A percentile compares a stretch with the other conserved stretches of the same genome.
phyloP scores from a whole-genome alignment of 2,329 filamentous ascomycete genomes.

The Westerdykella aurantiaca region DNA sequence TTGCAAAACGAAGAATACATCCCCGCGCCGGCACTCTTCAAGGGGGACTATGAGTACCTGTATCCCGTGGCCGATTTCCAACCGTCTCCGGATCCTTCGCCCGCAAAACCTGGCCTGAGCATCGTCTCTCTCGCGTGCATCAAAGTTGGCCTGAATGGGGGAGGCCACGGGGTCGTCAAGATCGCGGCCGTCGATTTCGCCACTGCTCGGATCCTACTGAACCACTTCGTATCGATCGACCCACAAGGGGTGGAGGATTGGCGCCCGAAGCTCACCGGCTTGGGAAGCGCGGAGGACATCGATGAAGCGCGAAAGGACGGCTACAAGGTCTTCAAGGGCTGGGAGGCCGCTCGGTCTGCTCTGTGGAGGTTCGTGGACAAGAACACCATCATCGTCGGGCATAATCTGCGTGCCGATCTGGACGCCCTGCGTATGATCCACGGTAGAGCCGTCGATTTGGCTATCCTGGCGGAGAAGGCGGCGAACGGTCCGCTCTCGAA shows the following conservation, averaged over 20 bases:
- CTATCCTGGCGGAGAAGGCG: conserved; percentile 29
- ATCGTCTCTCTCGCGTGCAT: conserved; percentile 25
- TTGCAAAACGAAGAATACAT: conserved; percentile 24
- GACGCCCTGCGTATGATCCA: conserved; percentile 33
- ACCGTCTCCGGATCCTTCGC: conserved; percentile 12
- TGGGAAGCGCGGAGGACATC: conserved; percentile 19
- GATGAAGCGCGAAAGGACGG: conserved; percentile 20
- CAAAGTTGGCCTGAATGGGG: conserved; percentile 21
- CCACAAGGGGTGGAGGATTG: conserved; percentile 19
- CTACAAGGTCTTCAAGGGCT: conserved; percentile 31
- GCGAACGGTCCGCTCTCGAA: conserved; percentile 28
- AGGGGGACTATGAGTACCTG: conserved; percentile 12
- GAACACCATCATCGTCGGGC: conserved; percentile 31
- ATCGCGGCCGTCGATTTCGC: conserved; percentile 29
- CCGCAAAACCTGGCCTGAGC: conserved; percentile 9
- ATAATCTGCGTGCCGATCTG: conserved; percentile 29
- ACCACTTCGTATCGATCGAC: conserved; percentile 27
- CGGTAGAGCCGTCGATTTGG: conserved; percentile 29
- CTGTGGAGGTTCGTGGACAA: conserved; percentile 27
- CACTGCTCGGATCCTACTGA: conserved; percentile 28
- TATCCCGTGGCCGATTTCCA: conserved; percentile 19
- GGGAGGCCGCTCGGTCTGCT: conserved; percentile 26
- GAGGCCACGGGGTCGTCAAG: conserved; percentile 25
- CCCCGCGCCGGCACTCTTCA: conserved; percentile 21
- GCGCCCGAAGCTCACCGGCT: conserved; percentile 20